phyloP scores from a whole-genome alignment of 2,329 filamentous ascomycete species.

The Xylariaceae sp. region DNA sequence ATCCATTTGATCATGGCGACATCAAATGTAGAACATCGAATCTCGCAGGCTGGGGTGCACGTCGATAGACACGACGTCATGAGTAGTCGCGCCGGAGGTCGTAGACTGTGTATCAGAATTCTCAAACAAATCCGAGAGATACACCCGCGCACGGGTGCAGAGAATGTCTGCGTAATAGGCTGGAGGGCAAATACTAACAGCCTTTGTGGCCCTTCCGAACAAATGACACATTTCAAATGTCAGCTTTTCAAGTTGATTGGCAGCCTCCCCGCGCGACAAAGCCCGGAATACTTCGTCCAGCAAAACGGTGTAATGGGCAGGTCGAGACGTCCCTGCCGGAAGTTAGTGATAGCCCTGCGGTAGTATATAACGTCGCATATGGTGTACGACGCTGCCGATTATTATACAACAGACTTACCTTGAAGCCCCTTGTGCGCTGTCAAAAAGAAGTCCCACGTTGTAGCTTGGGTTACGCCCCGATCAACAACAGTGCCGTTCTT shows the following conservation, averaged over 20 bases:
- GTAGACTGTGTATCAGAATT: conserved; percentile 15
- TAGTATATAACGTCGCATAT: background rate
- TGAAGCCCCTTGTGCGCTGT: conserved; percentile 76
- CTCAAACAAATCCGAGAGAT: conserved; percentile 62
- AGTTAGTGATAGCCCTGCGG: conserved; percentile 3
- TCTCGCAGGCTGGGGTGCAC: conserved; percentile 43
- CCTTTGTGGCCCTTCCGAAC: conserved; percentile 78
- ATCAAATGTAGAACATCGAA: conserved; percentile 57
- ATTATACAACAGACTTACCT: conserved; percentile 40
- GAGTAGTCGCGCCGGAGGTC: conserved; percentile 21
- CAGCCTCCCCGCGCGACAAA: conserved; percentile 39
- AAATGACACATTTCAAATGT: conserved; percentile 80
- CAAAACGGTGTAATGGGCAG: conserved; percentile 76
- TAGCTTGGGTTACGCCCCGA: conserved; percentile 70
- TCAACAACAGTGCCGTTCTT: conserved; percentile 77
- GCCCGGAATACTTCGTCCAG: conserved; percentile 63
- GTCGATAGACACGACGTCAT: background rate
- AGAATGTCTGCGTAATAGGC: conserved; percentile 88
- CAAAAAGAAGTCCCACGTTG: conserved; percentile 80
- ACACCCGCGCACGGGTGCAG: conserved; percentile 56
- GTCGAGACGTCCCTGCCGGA: conserved; percentile 59
- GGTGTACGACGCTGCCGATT: background rate
- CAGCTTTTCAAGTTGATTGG: conserved; percentile 65
- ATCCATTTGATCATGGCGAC: too few relatives aligned
- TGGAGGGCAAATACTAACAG: conserved; percentile 79